These are phyloP conservation scores for Fistulinella cinereoalba DNA, from an alignment of 1,284 basidiomycete genomes.

Conservation along the genomic window DNA sequence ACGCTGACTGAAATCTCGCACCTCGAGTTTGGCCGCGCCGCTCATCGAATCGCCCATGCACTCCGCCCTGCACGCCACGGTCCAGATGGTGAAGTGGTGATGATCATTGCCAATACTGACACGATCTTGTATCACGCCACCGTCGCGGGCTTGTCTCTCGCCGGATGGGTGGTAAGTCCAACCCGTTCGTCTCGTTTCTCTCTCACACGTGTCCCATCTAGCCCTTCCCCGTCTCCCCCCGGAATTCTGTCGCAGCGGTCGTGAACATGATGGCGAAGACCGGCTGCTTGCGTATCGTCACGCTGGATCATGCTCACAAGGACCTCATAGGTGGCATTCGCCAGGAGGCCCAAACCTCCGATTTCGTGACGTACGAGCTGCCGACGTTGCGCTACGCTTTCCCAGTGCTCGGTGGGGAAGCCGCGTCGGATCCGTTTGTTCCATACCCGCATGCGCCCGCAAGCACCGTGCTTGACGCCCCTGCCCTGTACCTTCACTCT, in stretches of 20 bases:
- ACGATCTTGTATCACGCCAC: conserved; percentile 35
- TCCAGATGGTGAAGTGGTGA: conserved; percentile 29
- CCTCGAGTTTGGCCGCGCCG: conserved; percentile 34
- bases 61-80: conserved; percentile 28
- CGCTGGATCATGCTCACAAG: conserved; percentile 26
- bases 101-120: conserved; percentile 36
- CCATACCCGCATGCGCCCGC: conserved; percentile 22
- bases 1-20: conserved; percentile 20
- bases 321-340: conserved; percentile 27
- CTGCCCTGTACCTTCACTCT: neutral
- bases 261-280: conserved; percentile 31
- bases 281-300: conserved; percentile 31
- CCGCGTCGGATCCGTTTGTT: conserved; percentile 22
- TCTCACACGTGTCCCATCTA: conserved; percentile 8
- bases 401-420: conserved; percentile 35
- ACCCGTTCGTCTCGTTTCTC: neutral
- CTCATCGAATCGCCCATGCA: conserved; percentile 31
- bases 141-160: conserved; percentile 26
- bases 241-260: conserved; percentile 34
- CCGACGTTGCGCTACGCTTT: conserved; percentile 30
- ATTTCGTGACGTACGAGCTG: conserved; percentile 25
- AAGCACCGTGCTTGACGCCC: conserved; percentile 16
- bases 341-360: conserved; percentile 1
- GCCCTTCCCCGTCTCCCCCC: conserved; percentile 37
- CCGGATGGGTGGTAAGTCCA: conserved; percentile 31